Evolutionary conservation across 2,329 filamentous ascomycete genomes (phyloP), one percentile per base, ranked within the genome.

Genomic region (Monosporascus sp.): DNA sequence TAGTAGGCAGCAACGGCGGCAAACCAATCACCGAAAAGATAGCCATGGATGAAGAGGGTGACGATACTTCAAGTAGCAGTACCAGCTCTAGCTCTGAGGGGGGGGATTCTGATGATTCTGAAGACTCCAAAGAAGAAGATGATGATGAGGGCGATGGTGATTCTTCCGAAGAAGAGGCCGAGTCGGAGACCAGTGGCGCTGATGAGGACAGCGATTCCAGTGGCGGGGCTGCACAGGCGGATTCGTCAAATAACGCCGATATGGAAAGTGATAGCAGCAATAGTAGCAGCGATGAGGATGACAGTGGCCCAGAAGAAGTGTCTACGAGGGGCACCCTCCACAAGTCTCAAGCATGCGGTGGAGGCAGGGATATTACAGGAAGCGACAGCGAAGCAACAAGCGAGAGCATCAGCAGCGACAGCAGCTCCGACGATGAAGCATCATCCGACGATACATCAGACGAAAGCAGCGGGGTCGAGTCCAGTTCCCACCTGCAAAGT

Each of bases 281-380:
- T 14, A 56, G 52, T 17, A 50, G 24, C 26, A 27, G 22, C n/a
- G 27, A 49, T 38, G 58, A 59, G 11, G 66, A 60, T 44, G 63
- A 67, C 7, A 63, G 61, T 50, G 61, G 59, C 16, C 63, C 62
- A 9, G 62, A 67, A 48, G 61, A 64, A 41, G 53, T 49, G 40
- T 52, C 52, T 36, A 52, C 45, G 20, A 58, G 17, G 47, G 22
- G 31, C 11, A 7, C 20, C 5, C 9, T 11, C n/a, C 24, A 34
- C 22, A 45, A 22, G 24, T 45, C 46, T n/a, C 54, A 34, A 49
- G n/a, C 49, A 17, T 4, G 26, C 20, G 22, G 31, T 16, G 11
- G 24, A 14, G 16, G 51, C 40, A 37, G 22, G 27, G 46, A n/a
- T n/a, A 4, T 31, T 22, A 8, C 40, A 20, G 22, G 45, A 17